phyloP scores from a whole-genome alignment of 179 eudicot species.

The Drosera spatulata region DNA sequence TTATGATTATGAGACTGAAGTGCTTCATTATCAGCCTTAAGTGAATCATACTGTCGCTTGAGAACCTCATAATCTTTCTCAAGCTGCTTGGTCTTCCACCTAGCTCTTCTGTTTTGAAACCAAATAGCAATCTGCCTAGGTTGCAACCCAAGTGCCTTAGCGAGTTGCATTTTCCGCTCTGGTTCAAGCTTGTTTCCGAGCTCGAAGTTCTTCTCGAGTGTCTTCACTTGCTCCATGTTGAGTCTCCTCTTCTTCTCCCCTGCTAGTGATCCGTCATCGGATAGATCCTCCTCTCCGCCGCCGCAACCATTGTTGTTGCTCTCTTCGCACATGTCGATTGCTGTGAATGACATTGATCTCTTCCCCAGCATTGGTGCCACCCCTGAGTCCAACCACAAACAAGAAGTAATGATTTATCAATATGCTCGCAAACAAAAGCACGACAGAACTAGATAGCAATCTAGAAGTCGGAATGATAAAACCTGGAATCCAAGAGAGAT shows the following conservation, averaged over 20 bases:
- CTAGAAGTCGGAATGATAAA: too few species aligned
- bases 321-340: conserved; percentile 25
- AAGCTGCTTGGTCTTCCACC: too few species aligned
- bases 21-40: conserved; percentile 78
- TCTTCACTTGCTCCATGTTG: conserved; percentile 83
- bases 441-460: too few species aligned
- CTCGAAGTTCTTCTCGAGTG: conserved; percentile 85
- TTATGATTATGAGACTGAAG: conserved; percentile 68
- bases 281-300: conserved; percentile 55
- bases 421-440: too few species aligned
- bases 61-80: conserved; percentile 27
- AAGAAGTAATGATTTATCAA: background rate
- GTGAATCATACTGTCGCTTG: conserved; percentile 73
- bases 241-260: conserved; percentile 86
- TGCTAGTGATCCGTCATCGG: conserved; percentile 77
- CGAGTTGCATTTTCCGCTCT: conserved; percentile 83
- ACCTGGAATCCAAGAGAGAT: too few species aligned
- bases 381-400: conserved; percentile 13
- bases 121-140: conserved; percentile 33
- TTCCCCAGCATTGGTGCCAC: conserved; percentile 62
- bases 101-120: too few species aligned
- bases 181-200: conserved; percentile 87
- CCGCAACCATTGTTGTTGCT: conserved; percentile 11
- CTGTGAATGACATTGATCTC: conserved; percentile 84
- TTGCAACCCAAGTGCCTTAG: conserved; percentile 76